These are phyloP conservation scores for Phycomyces nitens DNA, from an alignment of 192 early-diverging fungal species.

Conservation along the genomic window DNA sequence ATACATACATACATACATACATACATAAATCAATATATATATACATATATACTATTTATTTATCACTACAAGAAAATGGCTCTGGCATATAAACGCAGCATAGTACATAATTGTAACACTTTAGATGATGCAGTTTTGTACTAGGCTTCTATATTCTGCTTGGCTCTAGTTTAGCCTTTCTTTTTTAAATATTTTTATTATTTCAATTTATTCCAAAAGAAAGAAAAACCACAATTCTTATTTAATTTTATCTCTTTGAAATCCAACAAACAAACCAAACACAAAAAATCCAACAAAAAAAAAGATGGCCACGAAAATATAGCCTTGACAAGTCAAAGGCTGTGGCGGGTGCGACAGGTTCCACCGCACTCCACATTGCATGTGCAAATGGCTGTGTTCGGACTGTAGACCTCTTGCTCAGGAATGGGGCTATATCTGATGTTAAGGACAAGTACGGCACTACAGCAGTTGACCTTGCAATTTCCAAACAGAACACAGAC, in stretches of 20 bases:
- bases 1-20: too few relatives aligned
- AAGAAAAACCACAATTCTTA: too few relatives aligned
- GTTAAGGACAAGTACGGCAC: slow-evolving; percentile 55
- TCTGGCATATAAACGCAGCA: too few relatives aligned
- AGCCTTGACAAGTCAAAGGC: slow-evolving; percentile 28
- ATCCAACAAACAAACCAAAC: too few relatives aligned
- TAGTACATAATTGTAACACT: too few relatives aligned
- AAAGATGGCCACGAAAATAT: slow-evolving; percentile 29
- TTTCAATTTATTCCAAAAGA: neutral
- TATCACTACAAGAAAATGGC: too few relatives aligned
- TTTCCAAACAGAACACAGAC: slow-evolving; percentile 42
- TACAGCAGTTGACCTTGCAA: slow-evolving; percentile 42
- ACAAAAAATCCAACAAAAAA: neutral
- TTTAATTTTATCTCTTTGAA: too few relatives aligned
- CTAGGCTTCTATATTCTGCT: neutral
- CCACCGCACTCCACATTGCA: slow-evolving; percentile 81
- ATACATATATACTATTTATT: too few relatives aligned
- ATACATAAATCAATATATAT: too few relatives aligned
- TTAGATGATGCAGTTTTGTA: neutral
- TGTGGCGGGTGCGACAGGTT: slow-evolving; percentile 50
- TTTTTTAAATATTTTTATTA: neutral
- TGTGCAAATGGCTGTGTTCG: slow-evolving; percentile 64
- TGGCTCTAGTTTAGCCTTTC: neutral
- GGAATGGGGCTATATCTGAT: slow-evolving; percentile 53
- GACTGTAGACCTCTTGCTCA: slow-evolving; percentile 57